These are phyloP conservation scores for Termitomyces sp. DNA, from an alignment of 768 basidiomycete species.

Conservation along the genomic window DNA sequence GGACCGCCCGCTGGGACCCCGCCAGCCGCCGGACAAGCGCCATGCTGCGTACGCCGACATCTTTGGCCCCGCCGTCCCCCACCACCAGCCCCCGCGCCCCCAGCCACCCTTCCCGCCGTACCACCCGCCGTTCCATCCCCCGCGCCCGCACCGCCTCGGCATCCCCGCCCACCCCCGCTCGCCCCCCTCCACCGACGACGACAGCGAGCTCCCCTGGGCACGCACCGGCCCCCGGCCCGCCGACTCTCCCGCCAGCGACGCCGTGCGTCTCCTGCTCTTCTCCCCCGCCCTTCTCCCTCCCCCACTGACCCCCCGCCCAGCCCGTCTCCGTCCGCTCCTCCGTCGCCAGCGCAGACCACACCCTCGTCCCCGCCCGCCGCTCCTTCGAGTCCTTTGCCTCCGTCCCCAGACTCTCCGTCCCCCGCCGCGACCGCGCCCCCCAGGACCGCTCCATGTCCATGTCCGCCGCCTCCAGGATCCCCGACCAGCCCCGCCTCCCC, in stretches of 20 bases:
- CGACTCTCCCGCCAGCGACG: too few species aligned
- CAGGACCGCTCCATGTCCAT: conserved; percentile 78
- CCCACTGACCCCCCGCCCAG: too few species aligned
- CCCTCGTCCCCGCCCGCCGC: conserved; percentile 35
- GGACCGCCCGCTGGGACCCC: conserved; percentile 52
- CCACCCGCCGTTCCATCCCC: too few species aligned
- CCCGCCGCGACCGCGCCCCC: conserved; percentile 52
- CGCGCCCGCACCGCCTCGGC: conserved; percentile 18
- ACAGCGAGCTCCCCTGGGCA: conserved; percentile 57
- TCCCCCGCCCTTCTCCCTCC: too few species aligned
- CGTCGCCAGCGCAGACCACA: conserved; percentile 21
- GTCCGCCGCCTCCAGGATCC: conserved; percentile 44
- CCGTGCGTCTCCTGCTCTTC: too few species aligned
- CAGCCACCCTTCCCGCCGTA: too few species aligned
- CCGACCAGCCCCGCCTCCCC: conserved; percentile 28
- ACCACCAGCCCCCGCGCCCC: conserved; percentile 37
- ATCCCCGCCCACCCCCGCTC: conserved; percentile 25
- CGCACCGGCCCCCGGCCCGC: conserved; percentile 17
- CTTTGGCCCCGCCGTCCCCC: conserved; percentile 69
- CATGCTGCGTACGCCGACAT: conserved; percentile 82
- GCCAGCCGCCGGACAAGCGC: conserved; percentile 65
- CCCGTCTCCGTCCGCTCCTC: conserved; percentile 39
- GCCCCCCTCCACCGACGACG: conserved; percentile 39
- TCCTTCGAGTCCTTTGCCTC: conserved; percentile 71
- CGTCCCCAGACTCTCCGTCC: conserved; percentile 41